phyloP scores from a whole-genome alignment of 2,329 filamentous ascomycete genomes.

The Diaporthe aspalathi region DNA sequence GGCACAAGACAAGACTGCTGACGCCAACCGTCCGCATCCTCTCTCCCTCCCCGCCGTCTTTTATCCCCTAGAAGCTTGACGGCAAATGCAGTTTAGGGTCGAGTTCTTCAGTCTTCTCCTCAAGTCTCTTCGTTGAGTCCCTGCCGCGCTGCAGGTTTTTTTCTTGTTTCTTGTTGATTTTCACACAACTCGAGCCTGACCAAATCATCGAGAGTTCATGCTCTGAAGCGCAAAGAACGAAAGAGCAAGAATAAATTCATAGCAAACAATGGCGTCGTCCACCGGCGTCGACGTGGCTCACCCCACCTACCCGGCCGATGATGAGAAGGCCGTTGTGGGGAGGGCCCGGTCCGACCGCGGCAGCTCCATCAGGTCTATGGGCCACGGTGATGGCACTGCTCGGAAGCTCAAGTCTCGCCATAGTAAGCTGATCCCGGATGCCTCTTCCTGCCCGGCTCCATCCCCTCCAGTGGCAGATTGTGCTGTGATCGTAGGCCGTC shows the following conservation, averaged over 20 bases:
- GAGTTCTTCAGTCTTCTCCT: conserved; percentile 48
- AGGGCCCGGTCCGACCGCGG: conserved; percentile 21
- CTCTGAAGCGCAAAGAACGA: not conserved
- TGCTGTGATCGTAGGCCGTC: not conserved
- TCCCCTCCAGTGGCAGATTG: not conserved
- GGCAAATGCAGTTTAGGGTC: conserved; percentile 44
- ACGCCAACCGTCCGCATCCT: not conserved
- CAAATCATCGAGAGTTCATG: not conserved
- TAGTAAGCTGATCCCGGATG: conserved; percentile 10
- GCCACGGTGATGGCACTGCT: conserved; percentile 56
- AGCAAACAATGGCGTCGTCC: conserved; percentile 33
- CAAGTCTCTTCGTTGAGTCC: conserved; percentile 41
- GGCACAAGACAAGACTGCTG: not conserved
- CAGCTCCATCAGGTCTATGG: conserved; percentile 33
- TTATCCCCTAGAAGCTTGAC: not conserved
- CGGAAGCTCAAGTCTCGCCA: conserved; percentile 63
- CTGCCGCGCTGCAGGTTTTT: not conserved
- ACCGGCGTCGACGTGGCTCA: conserved; percentile 30
- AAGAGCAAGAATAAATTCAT: not conserved
- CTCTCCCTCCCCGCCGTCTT: not conserved
- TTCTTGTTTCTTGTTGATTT: not conserved
- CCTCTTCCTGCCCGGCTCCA: not conserved
- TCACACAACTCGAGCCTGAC: no score
- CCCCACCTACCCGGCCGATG: conserved; percentile 25
- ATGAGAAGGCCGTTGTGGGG: conserved; percentile 38